Conservation (phyloP, 495 filamentous ascomycete species). For the Talaromyces stipitatus region DNA sequence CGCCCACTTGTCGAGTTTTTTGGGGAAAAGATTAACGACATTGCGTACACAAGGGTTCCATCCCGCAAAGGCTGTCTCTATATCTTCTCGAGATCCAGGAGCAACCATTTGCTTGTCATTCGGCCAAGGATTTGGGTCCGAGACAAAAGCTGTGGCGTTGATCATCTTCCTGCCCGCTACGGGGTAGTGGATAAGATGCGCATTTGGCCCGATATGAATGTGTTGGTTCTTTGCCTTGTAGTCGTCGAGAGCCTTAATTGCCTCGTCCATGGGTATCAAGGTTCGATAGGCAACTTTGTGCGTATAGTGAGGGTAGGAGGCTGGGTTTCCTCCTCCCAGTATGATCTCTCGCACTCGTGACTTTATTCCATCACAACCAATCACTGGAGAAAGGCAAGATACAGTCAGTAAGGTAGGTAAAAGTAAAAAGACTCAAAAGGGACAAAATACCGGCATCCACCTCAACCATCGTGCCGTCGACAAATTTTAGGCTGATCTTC, state of each 20-base stretch:
- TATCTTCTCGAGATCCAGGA: slow-evolving; percentile 17
- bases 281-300: slow-evolving; percentile 48
- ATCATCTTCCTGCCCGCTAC: slow-evolving; percentile 26
- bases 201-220: slow-evolving; percentile 37
- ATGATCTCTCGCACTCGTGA: slow-evolving; percentile 41
- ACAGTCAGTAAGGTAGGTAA: too few relatives aligned
- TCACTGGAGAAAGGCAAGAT: slow-evolving; percentile 16
- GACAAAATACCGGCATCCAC: slow-evolving; percentile 37
- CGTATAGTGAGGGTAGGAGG: slow-evolving; percentile 36
- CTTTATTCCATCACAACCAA: slow-evolving; percentile 55
- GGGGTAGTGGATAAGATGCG: slow-evolving; percentile 41
- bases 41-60: slow-evolving; percentile 30
- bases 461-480: slow-evolving; percentile 44
- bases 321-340: slow-evolving; percentile 28
- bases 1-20: slow-evolving; percentile 44
- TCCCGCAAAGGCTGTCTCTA: slow-evolving; percentile 15
- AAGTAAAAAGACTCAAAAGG: too few relatives aligned
- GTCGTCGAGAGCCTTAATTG: slow-evolving; percentile 28
- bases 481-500: slow-evolving; percentile 40
- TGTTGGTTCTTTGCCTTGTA: slow-evolving; percentile 30
- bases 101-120: slow-evolving; percentile 15
- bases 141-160: slow-evolving; percentile 42
- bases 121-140: slow-evolving; percentile 30
- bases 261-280: slow-evolving; percentile 41
- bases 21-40: slow-evolving; percentile 35